phyloP scores from a whole-genome alignment of 225 moss, liverwort and hornwort species.

The Anthoceros angustus region DNA sequence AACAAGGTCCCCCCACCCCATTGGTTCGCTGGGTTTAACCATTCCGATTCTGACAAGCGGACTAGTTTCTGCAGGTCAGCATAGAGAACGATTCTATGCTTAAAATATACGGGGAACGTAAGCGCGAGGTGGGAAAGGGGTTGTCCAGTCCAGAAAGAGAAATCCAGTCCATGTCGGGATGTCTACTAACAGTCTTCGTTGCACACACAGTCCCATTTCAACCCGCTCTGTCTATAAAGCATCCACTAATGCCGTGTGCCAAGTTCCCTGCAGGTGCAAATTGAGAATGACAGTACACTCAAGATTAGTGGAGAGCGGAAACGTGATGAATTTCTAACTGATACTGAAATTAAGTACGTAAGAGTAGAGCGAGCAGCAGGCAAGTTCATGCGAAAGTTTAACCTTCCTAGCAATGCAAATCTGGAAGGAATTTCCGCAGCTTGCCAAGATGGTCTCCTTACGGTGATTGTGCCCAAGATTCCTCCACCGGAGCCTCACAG shows the following conservation, averaged over 20 bases:
- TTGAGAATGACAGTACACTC: constrained; percentile 12
- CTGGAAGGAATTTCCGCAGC: constrained; percentile 10
- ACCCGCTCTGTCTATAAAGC: no score
- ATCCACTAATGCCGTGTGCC: not conserved
- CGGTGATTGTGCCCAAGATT: constrained; percentile 10
- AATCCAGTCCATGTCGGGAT: no score
- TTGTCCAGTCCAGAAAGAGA: not conserved
- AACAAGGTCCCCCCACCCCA: not conserved
- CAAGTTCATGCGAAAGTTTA: constrained; percentile 12
- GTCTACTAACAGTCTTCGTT: no score
- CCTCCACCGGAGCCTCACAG: constrained; percentile 10
- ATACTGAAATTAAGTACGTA: constrained; percentile 9
- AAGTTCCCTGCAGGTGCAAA: constrained; percentile 10
- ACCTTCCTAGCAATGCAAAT: constrained; percentile 12
- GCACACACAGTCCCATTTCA: no score
- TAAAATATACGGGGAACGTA: constrained; percentile 4
- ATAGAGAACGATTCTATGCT: constrained; percentile 5
- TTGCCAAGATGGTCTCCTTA: constrained; percentile 14
- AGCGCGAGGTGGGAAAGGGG: constrained; percentile 4
- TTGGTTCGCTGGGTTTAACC: not conserved
- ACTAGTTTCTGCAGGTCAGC: constrained; percentile 4
- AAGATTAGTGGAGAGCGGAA: constrained; percentile 13
- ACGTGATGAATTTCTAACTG: constrained; percentile 3
- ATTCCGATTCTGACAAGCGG: constrained; percentile 2
- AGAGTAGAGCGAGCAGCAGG: constrained; percentile 8